These are phyloP conservation scores for Leucaena leucocephala DNA, from an alignment of 306 rosid genomes.

Conservation along the genomic window DNA sequence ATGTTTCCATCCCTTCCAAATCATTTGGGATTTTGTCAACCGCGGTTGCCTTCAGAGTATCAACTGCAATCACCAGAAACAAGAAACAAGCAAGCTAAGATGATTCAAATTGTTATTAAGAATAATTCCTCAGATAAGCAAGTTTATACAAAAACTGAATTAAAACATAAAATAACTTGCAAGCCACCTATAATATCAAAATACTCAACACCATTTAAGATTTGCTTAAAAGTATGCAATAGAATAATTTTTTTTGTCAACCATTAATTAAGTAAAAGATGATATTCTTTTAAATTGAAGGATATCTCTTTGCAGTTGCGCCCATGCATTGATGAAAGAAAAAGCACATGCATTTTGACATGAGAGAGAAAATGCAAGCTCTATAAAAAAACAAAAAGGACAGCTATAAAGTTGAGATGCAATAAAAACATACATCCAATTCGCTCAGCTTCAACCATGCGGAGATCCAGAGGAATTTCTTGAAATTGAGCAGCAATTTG, in stretches of 20 bases:
- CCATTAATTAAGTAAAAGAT: not conserved
- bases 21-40: conserved; percentile 94
- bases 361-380: not conserved
- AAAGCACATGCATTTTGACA: not conserved
- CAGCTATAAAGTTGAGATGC: not conserved
- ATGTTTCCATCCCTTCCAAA: conserved; percentile 97
- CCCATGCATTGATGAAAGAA: conserved; percentile 22
- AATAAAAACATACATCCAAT: conserved; percentile 65
- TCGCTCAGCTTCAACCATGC: conserved; percentile 91
- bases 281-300: not conserved
- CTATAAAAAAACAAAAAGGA: not conserved
- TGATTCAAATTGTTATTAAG: not conserved
- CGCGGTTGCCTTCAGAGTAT: conserved; percentile 69
- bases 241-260: not conserved
- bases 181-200: not conserved
- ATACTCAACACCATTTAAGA: not conserved
- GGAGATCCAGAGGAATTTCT: conserved; percentile 89
- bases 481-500: conserved; percentile 98
- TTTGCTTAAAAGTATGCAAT: not conserved
- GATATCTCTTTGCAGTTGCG: not conserved
- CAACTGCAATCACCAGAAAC: conserved; percentile 54
- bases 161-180: not conserved
- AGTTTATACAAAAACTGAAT: not conserved
- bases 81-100: conserved; percentile 23
- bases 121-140: not conserved